Evolutionary conservation across 192 early-diverging fungal genomes (phyloP).

Genomic region (Podila clonocystis): DNA sequence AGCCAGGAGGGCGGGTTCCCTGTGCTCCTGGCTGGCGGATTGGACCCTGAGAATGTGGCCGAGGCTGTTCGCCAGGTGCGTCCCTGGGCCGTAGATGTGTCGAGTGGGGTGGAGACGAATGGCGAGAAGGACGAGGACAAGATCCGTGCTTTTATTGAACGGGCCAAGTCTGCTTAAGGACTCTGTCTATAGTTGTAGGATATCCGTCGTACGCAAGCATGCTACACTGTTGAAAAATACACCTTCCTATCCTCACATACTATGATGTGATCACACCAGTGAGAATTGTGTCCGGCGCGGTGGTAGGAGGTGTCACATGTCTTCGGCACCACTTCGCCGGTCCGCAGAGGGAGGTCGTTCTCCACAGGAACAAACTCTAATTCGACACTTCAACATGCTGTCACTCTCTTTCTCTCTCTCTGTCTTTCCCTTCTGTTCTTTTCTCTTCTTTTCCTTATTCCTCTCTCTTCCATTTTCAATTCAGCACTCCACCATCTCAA

Average conservation of each 20-base stretch:
- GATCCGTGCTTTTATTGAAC: conserved; percentile 76
- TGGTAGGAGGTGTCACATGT: no score
- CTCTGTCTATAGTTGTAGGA: neutral
- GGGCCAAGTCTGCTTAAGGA: conserved; percentile 61
- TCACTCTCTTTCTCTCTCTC: neutral
- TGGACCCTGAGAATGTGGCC: conserved; percentile 84
- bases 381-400: no score
- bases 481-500: neutral
- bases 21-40: conserved; percentile 90
- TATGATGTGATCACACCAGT: no score
- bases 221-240: no score
- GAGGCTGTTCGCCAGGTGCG: conserved; percentile 72
- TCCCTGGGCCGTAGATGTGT: conserved; percentile 93
- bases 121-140: conserved; percentile 82
- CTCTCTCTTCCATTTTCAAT: neutral
- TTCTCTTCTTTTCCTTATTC: neutral
- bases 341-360: no score
- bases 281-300: no score
- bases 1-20: conserved; percentile 66
- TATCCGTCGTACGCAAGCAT: no score
- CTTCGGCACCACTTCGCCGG: no score
- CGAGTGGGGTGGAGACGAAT: conserved; percentile 90
- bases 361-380: no score
- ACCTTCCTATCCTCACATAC: no score
- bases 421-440: neutral